phyloP scores from a whole-genome alignment of 2,329 filamentous ascomycete species.

The Phoma sp. region DNA sequence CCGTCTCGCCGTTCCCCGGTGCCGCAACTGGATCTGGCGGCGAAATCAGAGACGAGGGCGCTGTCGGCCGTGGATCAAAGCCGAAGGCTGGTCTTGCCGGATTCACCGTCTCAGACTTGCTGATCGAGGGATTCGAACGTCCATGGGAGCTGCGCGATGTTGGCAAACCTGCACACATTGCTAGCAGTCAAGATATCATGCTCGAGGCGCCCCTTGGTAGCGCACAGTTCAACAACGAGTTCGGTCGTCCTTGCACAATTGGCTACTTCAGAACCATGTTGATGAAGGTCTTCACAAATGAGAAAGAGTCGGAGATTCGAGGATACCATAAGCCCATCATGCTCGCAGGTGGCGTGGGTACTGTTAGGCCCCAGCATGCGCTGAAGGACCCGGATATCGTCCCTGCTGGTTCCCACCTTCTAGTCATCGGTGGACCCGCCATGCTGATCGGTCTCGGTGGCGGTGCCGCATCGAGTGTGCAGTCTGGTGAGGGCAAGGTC shows the following conservation, averaged over 20 bases:
- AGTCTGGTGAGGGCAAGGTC: conserved; percentile 85
- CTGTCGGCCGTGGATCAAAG: conserved; percentile 88
- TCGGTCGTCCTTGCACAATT: conserved; percentile 85
- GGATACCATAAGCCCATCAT: conserved; percentile 99
- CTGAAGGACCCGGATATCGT: conserved; percentile 83
- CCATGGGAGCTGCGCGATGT: conserved; percentile 88
- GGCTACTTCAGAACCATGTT: conserved; percentile 93
- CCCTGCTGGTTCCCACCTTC: conserved; percentile 83
- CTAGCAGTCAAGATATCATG: conserved; percentile 96
- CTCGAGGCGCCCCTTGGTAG: conserved; percentile 94
- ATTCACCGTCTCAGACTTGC: conserved; percentile 93
- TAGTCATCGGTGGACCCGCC: conserved; percentile 92
- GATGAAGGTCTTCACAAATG: conserved; percentile 68
- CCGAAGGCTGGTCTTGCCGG: conserved; percentile 92
- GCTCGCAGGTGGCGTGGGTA: conserved; percentile 95
- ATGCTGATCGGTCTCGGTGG: conserved; percentile 98
- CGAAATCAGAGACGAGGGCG: conserved; percentile 94
- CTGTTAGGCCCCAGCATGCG: conserved; percentile 87
- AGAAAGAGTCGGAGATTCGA: conserved; percentile 73
- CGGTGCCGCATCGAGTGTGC: conserved; percentile 90
- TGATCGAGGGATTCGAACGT: conserved; percentile 81
- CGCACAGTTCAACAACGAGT: conserved; percentile 97
- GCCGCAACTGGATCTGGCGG: conserved; percentile 95
- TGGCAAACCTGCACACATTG: conserved; percentile 89
- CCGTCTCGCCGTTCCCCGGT: conserved; percentile 90